Conservation (phyloP, 768 basidiomycete species). For the Boletellus ananiceps region DNA sequence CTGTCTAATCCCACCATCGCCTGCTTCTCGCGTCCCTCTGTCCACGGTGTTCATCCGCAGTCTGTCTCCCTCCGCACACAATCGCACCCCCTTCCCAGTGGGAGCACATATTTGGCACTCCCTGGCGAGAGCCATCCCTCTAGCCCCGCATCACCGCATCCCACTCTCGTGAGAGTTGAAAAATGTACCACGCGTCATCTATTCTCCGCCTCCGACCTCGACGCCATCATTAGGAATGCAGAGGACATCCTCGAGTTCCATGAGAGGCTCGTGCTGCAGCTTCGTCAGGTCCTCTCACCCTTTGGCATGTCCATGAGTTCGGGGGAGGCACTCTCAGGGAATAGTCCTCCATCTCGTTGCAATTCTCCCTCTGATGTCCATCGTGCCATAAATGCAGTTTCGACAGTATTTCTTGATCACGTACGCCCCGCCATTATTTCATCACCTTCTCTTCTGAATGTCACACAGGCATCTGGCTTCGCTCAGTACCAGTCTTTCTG, state of each 20-base stretch:
- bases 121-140: constrained; percentile 8
- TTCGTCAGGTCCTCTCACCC: constrained; percentile 46
- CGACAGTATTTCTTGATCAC: constrained; percentile 55
- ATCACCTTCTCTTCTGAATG: neutral
- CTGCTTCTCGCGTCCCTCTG: constrained; percentile 35
- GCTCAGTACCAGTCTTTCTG: constrained; percentile 83
- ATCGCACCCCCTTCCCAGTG: constrained; percentile 37
- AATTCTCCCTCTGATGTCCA: constrained; percentile 39
- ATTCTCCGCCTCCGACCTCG: constrained; percentile 55
- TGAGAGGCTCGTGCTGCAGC: constrained; percentile 56
- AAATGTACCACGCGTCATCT: constrained; percentile 43
- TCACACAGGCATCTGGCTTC: constrained; percentile 63
- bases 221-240: constrained; percentile 60
- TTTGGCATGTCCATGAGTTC: constrained; percentile 45
- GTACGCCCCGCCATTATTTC: constrained; percentile 31
- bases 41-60: constrained; percentile 39
- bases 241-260: constrained; percentile 65
- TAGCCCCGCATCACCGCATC: constrained; percentile 3
- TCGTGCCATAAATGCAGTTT: constrained; percentile 35
- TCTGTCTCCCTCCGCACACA: constrained; percentile 44
- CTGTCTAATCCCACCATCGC: constrained; percentile 26
- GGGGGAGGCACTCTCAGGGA: neutral
- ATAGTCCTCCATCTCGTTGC: neutral
- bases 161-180: constrained; percentile 22
- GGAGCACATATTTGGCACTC: constrained; percentile 20